Evolutionary conservation across 768 basidiomycete genomes (phyloP).

Genomic region (Boletus patriciae): DNA sequence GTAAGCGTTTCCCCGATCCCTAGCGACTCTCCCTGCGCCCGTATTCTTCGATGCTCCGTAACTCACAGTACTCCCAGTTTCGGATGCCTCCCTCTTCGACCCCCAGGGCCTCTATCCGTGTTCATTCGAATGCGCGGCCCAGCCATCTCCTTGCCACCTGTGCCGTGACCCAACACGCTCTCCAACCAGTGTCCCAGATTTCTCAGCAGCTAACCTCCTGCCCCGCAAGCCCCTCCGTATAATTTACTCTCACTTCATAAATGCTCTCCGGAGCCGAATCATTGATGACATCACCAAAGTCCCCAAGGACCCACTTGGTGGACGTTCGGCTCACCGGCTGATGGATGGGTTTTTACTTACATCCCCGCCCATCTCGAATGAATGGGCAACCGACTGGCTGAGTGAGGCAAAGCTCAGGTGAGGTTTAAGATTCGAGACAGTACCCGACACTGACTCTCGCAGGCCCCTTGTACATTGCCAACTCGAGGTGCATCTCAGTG

Average conservation of each 20-base stretch:
- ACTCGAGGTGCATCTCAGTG: constrained; percentile 52
- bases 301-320: constrained; percentile 32
- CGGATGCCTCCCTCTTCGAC: constrained; percentile 45
- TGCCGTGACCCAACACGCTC: constrained; percentile 32
- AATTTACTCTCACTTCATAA: constrained; percentile 50
- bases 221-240: constrained; percentile 46
- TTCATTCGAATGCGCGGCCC: constrained; percentile 45
- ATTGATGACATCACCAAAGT: constrained; percentile 52
- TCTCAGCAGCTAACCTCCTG: constrained; percentile 40
- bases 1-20: constrained; percentile 40
- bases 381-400: constrained; percentile 71
- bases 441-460: constrained; percentile 14
- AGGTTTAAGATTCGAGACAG: constrained; percentile 8
- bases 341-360: constrained; percentile 65
- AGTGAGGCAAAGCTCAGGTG: constrained; percentile 51
- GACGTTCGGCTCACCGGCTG: constrained; percentile 47
- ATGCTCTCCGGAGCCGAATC: constrained; percentile 56
- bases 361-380: constrained; percentile 42
- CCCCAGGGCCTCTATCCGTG: constrained; percentile 54
- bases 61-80: constrained; percentile 35
- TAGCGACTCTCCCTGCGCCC: background rate
- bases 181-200: constrained; percentile 20
- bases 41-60: background rate
- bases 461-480: constrained; percentile 64
- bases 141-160: constrained; percentile 38